These are phyloP conservation scores for Moesziomyces antarcticus DNA, from an alignment of 1,284 basidiomycete species.

Conservation along the genomic window DNA sequence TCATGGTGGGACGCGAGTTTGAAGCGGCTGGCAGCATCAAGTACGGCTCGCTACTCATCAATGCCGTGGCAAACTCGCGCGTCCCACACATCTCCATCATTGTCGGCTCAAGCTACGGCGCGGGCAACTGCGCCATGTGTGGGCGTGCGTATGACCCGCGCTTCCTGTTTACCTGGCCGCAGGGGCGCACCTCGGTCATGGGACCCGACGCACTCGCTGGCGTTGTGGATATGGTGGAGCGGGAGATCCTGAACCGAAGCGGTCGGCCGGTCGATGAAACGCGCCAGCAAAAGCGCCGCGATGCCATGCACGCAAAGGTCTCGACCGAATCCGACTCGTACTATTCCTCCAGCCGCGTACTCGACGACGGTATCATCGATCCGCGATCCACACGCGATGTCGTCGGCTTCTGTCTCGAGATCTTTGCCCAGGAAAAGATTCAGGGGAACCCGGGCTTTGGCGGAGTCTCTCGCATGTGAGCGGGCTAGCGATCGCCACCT, in stretches of 20 bases:
- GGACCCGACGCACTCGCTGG: constrained; percentile 3
- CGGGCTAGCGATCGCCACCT: too few relatives aligned
- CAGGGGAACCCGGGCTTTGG: constrained; percentile 5
- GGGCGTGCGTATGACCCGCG: constrained; percentile 5
- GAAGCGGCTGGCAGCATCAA: constrained; percentile 7
- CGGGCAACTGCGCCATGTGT: constrained; percentile 7
- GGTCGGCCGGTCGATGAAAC: constrained; percentile 1
- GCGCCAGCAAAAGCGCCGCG: constrained; percentile 4
- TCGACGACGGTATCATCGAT: constrained; percentile 6
- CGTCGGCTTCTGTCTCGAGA: constrained; percentile 5
- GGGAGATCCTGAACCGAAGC: constrained; percentile 6
- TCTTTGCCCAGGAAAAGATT: constrained; percentile 7
- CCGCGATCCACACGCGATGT: constrained; percentile 3
- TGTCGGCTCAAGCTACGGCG: constrained; percentile 5
- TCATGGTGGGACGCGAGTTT: constrained; percentile 6
- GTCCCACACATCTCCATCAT: constrained; percentile 6
- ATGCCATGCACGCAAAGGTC: constrained; percentile 4
- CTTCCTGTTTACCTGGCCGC: constrained; percentile 8
- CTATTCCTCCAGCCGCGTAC: constrained; percentile 4
- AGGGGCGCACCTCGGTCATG: constrained; percentile 5
- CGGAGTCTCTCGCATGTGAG: constrained; percentile 7
- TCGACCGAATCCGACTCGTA: constrained; percentile 2
- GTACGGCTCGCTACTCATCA: constrained; percentile 5
- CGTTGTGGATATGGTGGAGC: constrained; percentile 6
- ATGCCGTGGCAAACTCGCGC: constrained; percentile 2